phyloP scores from a whole-genome alignment of 768 basidiomycete species.

The Xerocomellus amylosporus region DNA sequence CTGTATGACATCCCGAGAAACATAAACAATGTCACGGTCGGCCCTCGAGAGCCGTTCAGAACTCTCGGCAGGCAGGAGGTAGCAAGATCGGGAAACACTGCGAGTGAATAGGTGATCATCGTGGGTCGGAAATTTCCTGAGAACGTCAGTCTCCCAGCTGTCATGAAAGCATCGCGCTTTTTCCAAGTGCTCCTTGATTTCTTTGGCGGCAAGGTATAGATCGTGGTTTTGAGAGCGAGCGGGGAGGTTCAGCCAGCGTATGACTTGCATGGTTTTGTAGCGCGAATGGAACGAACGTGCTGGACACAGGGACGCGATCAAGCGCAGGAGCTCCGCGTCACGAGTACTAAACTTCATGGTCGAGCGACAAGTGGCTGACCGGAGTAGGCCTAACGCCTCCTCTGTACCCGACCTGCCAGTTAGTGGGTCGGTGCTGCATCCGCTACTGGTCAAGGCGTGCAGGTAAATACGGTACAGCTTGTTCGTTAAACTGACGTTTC shows the following conservation, averaged over 20 bases:
- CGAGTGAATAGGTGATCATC: constrained; percentile 14
- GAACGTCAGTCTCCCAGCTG: background rate
- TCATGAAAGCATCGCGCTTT: constrained; percentile 10
- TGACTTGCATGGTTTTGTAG: constrained; percentile 40
- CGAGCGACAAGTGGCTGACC: constrained; percentile 38
- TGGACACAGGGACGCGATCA: constrained; percentile 36
- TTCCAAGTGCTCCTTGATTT: constrained; percentile 27
- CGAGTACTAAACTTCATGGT: constrained; percentile 33
- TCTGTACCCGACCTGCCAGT: constrained; percentile 43
- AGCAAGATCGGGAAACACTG: constrained; percentile 6
- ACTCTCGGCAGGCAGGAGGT: constrained; percentile 9
- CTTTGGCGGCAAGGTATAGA: constrained; percentile 20
- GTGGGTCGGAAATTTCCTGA: background rate
- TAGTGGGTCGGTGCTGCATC: constrained; percentile 13
- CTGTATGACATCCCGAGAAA: constrained; percentile 3
- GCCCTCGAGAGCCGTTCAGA: background rate
- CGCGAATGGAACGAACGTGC: constrained; percentile 4
- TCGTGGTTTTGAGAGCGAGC: constrained; percentile 29
- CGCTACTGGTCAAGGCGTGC: too few relatives aligned
- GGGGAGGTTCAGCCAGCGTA: constrained; percentile 29
- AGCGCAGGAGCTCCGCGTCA: constrained; percentile 31
- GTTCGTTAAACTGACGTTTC: too few relatives aligned
- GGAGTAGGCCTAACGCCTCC: constrained; percentile 39
- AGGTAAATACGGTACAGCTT: too few relatives aligned
- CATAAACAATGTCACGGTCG: constrained; percentile 7